Conservation (phyloP, 2,329 filamentous ascomycete species). For the Nakataea oryzae region DNA sequence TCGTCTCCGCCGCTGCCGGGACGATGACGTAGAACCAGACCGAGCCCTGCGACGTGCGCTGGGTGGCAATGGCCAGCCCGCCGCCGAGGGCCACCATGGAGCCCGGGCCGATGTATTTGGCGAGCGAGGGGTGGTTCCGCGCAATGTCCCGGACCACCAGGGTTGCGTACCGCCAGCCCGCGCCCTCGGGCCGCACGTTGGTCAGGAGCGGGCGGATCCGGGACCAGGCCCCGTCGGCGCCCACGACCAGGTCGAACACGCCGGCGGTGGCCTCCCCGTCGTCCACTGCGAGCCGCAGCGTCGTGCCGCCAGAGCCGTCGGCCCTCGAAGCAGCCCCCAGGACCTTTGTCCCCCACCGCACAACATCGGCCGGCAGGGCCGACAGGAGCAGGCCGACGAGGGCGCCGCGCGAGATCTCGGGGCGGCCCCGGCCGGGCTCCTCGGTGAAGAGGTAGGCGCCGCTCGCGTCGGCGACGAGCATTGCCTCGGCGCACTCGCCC, state of each 20-base stretch:
- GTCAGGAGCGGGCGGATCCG: slow-evolving; percentile 24
- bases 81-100: slow-evolving; percentile 19
- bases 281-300: neutral
- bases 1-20: slow-evolving; percentile 6
- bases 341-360: slow-evolving; percentile 29
- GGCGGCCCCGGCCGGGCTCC: slow-evolving; percentile 12
- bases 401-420: slow-evolving; percentile 26
- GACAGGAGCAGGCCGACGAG: slow-evolving; percentile 22
- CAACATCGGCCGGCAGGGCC: slow-evolving; percentile 16
- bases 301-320: slow-evolving; percentile 8
- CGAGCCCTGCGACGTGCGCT: slow-evolving; percentile 18
- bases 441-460: slow-evolving; percentile 14
- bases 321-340: slow-evolving; percentile 6
- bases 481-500: slow-evolving; percentile 27
- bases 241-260: slow-evolving; percentile 25
- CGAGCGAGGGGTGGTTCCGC: slow-evolving; percentile 23
- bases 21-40: slow-evolving; percentile 19
- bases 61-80: slow-evolving; percentile 24
- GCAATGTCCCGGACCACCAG: slow-evolving; percentile 22
- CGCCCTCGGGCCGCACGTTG: slow-evolving; percentile 23
- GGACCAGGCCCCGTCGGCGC: slow-evolving; percentile 29
- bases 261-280: neutral
- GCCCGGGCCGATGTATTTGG: slow-evolving; percentile 27
- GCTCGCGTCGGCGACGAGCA: slow-evolving; percentile 22
- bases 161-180: slow-evolving; percentile 25